Base-by-base conservation (phyloP, 768 basidiomycete species). In the Russula olivacea region DNA sequence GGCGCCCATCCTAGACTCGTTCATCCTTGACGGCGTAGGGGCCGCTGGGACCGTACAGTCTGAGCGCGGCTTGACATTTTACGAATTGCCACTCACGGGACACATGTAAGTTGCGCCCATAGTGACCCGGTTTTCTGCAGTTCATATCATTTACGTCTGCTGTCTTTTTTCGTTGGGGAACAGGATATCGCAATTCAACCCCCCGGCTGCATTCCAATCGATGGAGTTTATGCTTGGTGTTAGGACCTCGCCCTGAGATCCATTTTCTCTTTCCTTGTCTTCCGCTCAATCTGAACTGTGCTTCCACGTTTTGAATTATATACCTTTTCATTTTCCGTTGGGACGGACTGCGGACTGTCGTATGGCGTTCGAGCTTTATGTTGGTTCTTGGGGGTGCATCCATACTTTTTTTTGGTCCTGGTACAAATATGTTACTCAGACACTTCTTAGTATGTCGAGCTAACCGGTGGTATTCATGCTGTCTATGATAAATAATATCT, bases 121-220 rank as follows among this genome's bases (percentile, higher is more conserved):
- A 4, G 0, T 36, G 30, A 25, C 15, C 30, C 8, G 11, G 50
- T 8, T 49, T 17, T 56, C 47, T 50, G 32, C 41, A n/a, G 23
- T 28, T 21, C 21, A 7, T 38, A 17, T 34, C 19, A 34, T 38
- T 45, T 2, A 25, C 45, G 19, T 45, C 14, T 1, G 52, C 9
- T 34, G 4, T 23, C 8, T 2, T 40, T 47, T 47, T 10, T 47
- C 4, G 19, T 34, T 15, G 15, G 61, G 55, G 45, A 11, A 43
- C 53, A 68, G 66, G 66, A 40, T 63, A 25, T 52, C 67, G 17
- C 67, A 68, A 45, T 66, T 66, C 25, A 63, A 63, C 21, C 67
- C 67, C 0, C 51, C 57, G 1, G 62, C 62, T 47, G 63, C 65
- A 11, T 66, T 66, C 38, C 65, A 66, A 43, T 51, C 63, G 19